Base-by-base conservation (phyloP, 1,139 yeast genomes). In the Geotrichum restrictum region DNA sequence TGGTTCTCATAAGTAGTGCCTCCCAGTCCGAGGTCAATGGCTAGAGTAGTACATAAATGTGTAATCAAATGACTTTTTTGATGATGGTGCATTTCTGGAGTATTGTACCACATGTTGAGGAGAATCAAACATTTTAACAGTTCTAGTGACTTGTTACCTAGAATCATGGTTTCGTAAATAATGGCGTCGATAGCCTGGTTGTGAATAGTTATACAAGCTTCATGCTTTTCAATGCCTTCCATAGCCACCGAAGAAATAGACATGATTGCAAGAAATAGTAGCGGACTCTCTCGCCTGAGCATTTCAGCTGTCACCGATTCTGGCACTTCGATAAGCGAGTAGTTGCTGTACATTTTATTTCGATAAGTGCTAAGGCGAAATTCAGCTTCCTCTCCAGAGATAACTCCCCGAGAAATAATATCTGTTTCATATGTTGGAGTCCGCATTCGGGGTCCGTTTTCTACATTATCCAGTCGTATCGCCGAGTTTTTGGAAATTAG, bases 11-110 rank as follows among this genome's bases (percentile, higher is more conserved):
- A 64, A 49, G 43, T 64, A 58, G 60, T 60, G n/a, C 71, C 70
- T n/a, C 82, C 80, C 6, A 88, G 75, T 0, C 95, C 95, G 55
- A 88, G 68, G 64, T 89, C 96, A 58, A 81, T 84, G 1, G 86
- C 77, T 68, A 89, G 72, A 2, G 84, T 75, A n/a, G 84, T 81
- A 48, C 89, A 80, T 29, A 87, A 70, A 8, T 80, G 74, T 53
- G 83, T 80, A 59, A 87, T 74, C 53, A 88, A 70, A 64, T 87
- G 94, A 59, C 83, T 83, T 50, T 95, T 78, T 56, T 94, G 79
- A 61, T 85, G 86, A 59, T 82, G 85, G 58, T 86, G 85, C 60
- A 87, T 72, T 67, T 88, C 96, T 0, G 95, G 88, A 5, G 88
- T 80, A 59, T 85, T 87, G 65, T 88, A 88, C 95, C 96, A 89